These are phyloP conservation scores for Echinosphaeria canescens DNA, from an alignment of 2,329 filamentous ascomycete species.

Conservation along the genomic window DNA sequence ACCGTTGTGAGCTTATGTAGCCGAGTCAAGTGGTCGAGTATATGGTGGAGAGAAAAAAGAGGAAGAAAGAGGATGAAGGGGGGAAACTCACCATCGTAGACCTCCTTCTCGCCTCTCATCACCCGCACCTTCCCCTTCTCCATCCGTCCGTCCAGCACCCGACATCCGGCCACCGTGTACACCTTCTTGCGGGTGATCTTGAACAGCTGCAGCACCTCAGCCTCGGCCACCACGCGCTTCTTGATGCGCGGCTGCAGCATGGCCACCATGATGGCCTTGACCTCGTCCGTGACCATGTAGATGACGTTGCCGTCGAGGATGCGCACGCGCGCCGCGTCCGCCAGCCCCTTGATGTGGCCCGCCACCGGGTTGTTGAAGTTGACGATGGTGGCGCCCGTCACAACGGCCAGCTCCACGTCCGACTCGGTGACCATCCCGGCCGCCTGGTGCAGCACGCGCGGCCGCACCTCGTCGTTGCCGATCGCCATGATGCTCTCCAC, in stretches of 20 bases:
- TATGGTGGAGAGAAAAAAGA: conserved; percentile 1
- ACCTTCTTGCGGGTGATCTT: conserved; percentile 57
- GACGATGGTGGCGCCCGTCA: conserved; percentile 55
- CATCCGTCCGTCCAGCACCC: conserved; percentile 62
- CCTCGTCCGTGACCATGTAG: conserved; percentile 57
- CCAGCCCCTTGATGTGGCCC: conserved; percentile 43
- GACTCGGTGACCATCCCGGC: conserved; percentile 68
- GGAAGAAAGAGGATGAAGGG: conserved; percentile 1
- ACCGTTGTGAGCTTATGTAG: conserved; percentile 5
- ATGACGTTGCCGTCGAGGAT: conserved; percentile 79
- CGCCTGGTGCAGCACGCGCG: conserved; percentile 54
- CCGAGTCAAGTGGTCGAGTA: neutral
- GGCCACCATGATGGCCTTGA: conserved; percentile 44
- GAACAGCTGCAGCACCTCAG: conserved; percentile 67
- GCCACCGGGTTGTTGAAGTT: conserved; percentile 67
- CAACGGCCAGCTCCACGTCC: conserved; percentile 72
- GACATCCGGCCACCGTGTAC: conserved; percentile 68
- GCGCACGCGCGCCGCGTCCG: conserved; percentile 47
- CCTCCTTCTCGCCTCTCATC: conserved; percentile 41
- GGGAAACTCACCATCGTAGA: conserved; percentile 73
- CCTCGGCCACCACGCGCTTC: conserved; percentile 63
- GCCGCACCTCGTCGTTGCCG: conserved; percentile 65
- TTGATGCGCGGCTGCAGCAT: conserved; percentile 44
- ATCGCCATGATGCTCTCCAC: conserved; percentile 54
- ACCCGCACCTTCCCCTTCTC: conserved; percentile 47